phyloP scores from a whole-genome alignment of 148 eudicot species.

The Beta vulgaris region DNA sequence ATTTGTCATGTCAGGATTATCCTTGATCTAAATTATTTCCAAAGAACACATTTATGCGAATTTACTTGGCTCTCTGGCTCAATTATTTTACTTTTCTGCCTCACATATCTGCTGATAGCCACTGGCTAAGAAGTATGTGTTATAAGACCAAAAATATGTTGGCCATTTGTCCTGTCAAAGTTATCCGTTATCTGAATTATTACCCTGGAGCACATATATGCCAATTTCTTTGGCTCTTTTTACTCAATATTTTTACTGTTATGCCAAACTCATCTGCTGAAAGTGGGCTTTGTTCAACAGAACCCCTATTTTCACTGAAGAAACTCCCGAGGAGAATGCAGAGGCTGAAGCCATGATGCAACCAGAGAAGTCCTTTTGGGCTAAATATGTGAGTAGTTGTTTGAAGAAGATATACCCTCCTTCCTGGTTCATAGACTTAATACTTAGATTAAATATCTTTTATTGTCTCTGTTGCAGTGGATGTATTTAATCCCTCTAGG shows the following conservation, averaged over 20 bases:
- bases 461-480: conserved; percentile 63
- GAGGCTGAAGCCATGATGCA: conserved; percentile 64
- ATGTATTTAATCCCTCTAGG: conserved; percentile 96
- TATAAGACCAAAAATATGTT: not conserved
- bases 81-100: too few relatives aligned
- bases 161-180: not conserved
- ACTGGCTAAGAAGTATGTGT: not conserved
- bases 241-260: conserved; percentile 2
- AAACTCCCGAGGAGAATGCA: conserved; percentile 47
- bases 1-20: too few relatives aligned
- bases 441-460: conserved; percentile 7
- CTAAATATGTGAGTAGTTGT: conserved; percentile 77
- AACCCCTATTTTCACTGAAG: conserved; percentile 80
- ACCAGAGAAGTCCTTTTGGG: conserved; percentile 94
- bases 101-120: too few relatives aligned
- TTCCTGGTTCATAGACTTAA: not conserved
- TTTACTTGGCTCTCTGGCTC: too few relatives aligned
- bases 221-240: not conserved
- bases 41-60: too few relatives aligned
- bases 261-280: not conserved
- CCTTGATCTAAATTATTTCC: too few relatives aligned
- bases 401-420: not conserved
- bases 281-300: conserved; percentile 36
- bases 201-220: not conserved
- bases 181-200: not conserved